Percentiles rank a stretch among this genome's conserved stretches.
Conservation (phyloP, 2,329 filamentous ascomycete genomes). For the Macrophomina tecta region DNA sequence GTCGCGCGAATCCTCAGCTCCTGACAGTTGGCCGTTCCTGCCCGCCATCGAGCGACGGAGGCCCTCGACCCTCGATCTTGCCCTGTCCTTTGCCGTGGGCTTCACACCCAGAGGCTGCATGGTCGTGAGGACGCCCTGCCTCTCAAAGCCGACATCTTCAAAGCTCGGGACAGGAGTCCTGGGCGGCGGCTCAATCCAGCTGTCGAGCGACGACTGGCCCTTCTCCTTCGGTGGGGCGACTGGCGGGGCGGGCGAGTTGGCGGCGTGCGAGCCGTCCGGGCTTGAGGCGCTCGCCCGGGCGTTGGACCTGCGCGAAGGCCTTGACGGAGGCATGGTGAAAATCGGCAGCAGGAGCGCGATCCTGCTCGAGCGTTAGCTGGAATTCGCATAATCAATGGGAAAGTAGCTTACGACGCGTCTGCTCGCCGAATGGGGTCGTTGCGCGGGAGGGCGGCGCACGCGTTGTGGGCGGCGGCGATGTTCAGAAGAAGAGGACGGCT, state of each 20-base stretch:
- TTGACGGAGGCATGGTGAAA: constrained; percentile 40
- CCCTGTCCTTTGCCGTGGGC: constrained; percentile 68
- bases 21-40: constrained; percentile 48
- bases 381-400: background rate
- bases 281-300: constrained; percentile 28
- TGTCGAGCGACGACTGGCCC: constrained; percentile 48
- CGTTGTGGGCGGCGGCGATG: constrained; percentile 25
- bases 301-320: constrained; percentile 43
- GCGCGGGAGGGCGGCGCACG: constrained; percentile 24
- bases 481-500: constrained; percentile 20
- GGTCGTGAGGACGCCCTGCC: constrained; percentile 77
- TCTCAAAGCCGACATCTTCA: constrained; percentile 75
- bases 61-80: constrained; percentile 55
- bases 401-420: constrained; percentile 26
- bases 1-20: constrained; percentile 49
- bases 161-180: constrained; percentile 69
- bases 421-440: constrained; percentile 26
- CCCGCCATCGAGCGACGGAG: constrained; percentile 49
- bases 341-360: constrained; percentile 27
- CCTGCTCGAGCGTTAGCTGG: constrained; percentile 26
- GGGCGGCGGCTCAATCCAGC: constrained; percentile 64
- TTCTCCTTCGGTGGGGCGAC: constrained; percentile 38
- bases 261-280: constrained; percentile 26
- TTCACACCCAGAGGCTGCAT: constrained; percentile 82
- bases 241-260: constrained; percentile 38